A percentile compares a stretch with the other conserved stretches of the same genome.
Evolutionary conservation across 805 yeast genomes (phyloP).

Genomic region (Hanseniaspora hatyaiensis): DNA sequence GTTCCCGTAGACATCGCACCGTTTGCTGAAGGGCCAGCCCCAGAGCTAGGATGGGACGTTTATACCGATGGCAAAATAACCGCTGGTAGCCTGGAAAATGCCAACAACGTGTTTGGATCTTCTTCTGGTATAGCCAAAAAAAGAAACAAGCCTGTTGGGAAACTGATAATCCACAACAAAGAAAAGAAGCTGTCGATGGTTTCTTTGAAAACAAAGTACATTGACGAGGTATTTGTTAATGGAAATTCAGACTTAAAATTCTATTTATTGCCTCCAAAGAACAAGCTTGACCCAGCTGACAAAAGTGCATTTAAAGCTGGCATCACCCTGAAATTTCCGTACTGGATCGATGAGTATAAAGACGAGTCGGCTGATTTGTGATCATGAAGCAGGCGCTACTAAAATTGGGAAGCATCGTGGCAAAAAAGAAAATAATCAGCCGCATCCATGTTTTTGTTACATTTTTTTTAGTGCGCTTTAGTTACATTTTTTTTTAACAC

Average conservation of each 20-base stretch:
- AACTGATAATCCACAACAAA: slow-evolving; percentile 43
- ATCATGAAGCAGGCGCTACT: too few relatives aligned
- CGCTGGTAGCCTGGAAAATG: neutral
- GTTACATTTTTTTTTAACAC: neutral
- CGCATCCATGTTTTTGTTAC: neutral
- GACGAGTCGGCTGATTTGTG: too few relatives aligned
- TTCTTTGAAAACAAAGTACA: slow-evolving; percentile 36
- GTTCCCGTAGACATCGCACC: slow-evolving; percentile 45
- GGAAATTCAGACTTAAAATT: slow-evolving; percentile 27
- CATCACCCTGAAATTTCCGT: slow-evolving; percentile 23
- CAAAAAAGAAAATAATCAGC: neutral
- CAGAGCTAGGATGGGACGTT: slow-evolving; percentile 20
- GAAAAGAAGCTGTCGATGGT: slow-evolving; percentile 54
- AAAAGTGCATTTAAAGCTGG: slow-evolving; percentile 16
- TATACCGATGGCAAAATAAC: slow-evolving; percentile 15
- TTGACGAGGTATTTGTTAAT: slow-evolving; percentile 21
- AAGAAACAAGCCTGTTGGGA: slow-evolving; percentile 46
- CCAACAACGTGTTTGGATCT: slow-evolving; percentile 35
- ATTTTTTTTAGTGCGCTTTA: neutral
- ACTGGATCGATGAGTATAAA: slow-evolving; percentile 22
- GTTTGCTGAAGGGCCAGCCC: neutral
- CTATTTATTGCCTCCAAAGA: slow-evolving; percentile 25
- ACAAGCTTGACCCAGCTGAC: neutral
- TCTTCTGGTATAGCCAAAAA: slow-evolving; percentile 22
- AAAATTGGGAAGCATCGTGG: too few relatives aligned